These are phyloP conservation scores for Talaromyces ruber DNA, from an alignment of 495 filamentous ascomycete genomes.

Conservation along the genomic window DNA sequence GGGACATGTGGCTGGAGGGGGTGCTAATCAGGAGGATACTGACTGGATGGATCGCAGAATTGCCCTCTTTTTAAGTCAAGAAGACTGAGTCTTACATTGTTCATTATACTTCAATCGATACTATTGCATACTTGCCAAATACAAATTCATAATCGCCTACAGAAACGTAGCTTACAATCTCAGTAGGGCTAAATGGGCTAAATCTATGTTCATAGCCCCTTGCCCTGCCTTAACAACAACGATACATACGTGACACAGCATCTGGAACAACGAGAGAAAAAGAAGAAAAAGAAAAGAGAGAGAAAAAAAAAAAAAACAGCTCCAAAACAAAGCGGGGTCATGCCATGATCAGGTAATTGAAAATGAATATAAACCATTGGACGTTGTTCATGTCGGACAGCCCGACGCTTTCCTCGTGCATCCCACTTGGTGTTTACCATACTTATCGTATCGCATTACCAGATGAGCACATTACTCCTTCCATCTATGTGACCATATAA, in stretches of 20 bases:
- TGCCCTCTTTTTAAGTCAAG: constrained; percentile 16
- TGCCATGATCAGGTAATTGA: background rate
- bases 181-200: background rate
- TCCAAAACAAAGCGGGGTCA: background rate
- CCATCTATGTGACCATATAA: background rate
- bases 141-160: background rate
- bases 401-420: background rate
- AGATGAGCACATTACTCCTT: background rate
- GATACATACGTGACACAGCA: background rate
- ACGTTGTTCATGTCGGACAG: background rate
- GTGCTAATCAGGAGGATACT: constrained; percentile 43
- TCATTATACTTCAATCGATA: background rate
- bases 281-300: too few relatives aligned
- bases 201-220: background rate
- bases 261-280: too few relatives aligned
- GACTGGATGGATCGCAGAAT: constrained; percentile 52
- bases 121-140: background rate
- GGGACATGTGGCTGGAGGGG: constrained; percentile 52
- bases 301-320: background rate
- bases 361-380: background rate
- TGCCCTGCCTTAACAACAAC: background rate
- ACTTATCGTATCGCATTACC: background rate
- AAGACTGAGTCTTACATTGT: background rate
- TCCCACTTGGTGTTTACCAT: background rate
- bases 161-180: background rate